These are phyloP conservation scores for Chytriomyces sp. DNA, from an alignment of 192 early-diverging fungal species.

Conservation along the genomic window DNA sequence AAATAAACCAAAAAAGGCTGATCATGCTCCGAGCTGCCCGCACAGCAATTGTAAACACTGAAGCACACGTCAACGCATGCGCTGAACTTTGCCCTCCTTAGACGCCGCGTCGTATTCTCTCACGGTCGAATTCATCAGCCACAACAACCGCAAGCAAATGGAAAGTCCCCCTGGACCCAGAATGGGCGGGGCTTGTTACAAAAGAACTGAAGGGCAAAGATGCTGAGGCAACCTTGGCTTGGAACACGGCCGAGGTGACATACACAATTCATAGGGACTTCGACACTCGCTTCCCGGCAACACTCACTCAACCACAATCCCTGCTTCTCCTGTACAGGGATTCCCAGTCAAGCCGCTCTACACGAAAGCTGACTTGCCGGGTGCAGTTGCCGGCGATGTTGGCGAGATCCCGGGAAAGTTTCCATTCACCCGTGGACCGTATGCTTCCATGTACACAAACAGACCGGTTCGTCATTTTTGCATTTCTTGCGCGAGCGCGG, in stretches of 20 bases:
- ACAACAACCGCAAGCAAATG: too few relatives aligned
- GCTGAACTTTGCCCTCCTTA: too few relatives aligned
- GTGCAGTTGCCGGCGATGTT: slow-evolving; percentile 31
- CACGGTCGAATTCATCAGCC: too few relatives aligned
- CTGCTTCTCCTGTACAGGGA: slow-evolving; percentile 48
- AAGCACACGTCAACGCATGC: too few relatives aligned
- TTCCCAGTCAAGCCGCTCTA: slow-evolving; percentile 87
- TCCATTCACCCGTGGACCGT: slow-evolving; percentile 79
- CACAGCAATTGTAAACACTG: too few relatives aligned
- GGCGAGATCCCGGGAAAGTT: slow-evolving; percentile 83
- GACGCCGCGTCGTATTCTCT: too few relatives aligned
- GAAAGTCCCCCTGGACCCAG: slow-evolving; percentile 66
- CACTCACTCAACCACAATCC: too few relatives aligned
- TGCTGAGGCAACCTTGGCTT: slow-evolving; percentile 71
- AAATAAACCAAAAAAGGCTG: too few relatives aligned
- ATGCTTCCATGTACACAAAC: slow-evolving; percentile 33
- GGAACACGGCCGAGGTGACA: slow-evolving; percentile 78
- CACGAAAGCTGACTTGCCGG: slow-evolving; percentile 71
- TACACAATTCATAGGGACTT: not conserved
- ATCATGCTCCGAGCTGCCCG: too few relatives aligned
- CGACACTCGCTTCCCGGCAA: too few relatives aligned
- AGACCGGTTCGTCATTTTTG: slow-evolving; percentile 51
- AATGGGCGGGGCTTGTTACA: slow-evolving; percentile 74
- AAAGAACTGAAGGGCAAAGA: slow-evolving; percentile 91
- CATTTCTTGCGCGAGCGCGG: not conserved